Percentiles rank a stretch among this genome's conserved stretches.
Evolutionary conservation across 805 yeast species (phyloP).

Genomic region (Kluyveromyces aestuarii): DNA sequence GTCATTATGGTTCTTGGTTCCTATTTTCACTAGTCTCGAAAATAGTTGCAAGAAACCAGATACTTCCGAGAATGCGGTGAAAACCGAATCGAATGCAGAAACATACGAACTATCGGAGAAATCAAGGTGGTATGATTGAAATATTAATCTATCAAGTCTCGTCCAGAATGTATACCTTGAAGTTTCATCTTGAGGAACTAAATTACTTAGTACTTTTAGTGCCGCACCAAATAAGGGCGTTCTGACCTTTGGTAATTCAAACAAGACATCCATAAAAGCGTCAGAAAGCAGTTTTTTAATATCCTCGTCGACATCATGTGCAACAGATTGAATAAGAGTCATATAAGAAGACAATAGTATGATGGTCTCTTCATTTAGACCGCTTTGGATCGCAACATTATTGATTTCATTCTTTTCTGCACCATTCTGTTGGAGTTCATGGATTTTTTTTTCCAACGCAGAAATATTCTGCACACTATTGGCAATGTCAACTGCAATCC

Average conservation of each 20-base stretch:
- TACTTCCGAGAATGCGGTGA: constrained; percentile 47
- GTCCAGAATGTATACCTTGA: constrained; percentile 53
- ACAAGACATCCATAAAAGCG: constrained; percentile 29
- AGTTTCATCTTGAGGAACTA: constrained; percentile 39
- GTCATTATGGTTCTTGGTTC: constrained; percentile 21
- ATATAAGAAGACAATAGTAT: constrained; percentile 67
- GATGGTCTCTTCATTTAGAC: constrained; percentile 72
- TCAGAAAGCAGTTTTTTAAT: constrained; percentile 15
- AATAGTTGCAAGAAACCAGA: constrained; percentile 54
- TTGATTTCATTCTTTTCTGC: constrained; percentile 21
- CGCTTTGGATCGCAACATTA: constrained; percentile 36
- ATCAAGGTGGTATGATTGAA: constrained; percentile 26
- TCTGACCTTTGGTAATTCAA: constrained; percentile 36
- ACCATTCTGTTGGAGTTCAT: constrained; percentile 16
- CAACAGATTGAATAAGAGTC: constrained; percentile 50
- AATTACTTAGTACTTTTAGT: constrained; percentile 46
- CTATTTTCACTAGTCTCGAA: constrained; percentile 29
- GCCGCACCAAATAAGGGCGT: constrained; percentile 46
- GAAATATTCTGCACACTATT: constrained; percentile 41
- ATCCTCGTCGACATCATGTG: constrained; percentile 26
- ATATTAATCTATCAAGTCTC: constrained; percentile 63
- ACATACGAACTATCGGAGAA: constrained; percentile 29
- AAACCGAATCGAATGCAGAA: constrained; percentile 35
- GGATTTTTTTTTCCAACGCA: constrained; percentile 22
- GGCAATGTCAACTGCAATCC: constrained; percentile 43